Evolutionary conservation across 306 rosid species (phyloP).

Genomic region (Dryas alaskensis): DNA sequence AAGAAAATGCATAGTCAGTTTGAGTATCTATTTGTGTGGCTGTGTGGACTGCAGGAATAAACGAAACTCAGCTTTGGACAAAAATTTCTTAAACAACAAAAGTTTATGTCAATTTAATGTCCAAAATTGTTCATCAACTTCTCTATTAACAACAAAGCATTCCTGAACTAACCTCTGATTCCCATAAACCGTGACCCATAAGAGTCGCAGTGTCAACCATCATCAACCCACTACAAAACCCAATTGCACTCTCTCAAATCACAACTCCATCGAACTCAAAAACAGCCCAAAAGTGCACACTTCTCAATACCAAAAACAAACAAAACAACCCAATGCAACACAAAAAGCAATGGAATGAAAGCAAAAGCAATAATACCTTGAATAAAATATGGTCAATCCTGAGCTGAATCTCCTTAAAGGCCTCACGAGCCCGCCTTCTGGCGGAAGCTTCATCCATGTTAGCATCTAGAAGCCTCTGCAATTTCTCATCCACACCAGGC

Average conservation of each 20-base stretch:
- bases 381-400: slow-evolving; percentile 77
- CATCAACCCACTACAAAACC: background rate
- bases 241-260: slow-evolving; percentile 22
- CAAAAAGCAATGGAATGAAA: background rate
- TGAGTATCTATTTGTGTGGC: background rate
- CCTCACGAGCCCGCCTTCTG: slow-evolving; percentile 78
- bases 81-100: background rate
- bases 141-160: too few species aligned
- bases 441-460: slow-evolving; percentile 67
- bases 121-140: slow-evolving; percentile 6
- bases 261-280: background rate
- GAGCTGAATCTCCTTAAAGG: slow-evolving; percentile 77
- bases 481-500: slow-evolving; percentile 47
- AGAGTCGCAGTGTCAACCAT: background rate
- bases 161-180: background rate
- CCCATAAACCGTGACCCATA: background rate
- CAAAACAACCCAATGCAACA: background rate
- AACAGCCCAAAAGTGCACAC: background rate
- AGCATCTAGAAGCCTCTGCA: slow-evolving; percentile 61
- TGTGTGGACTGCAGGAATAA: background rate
- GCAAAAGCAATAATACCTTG: slow-evolving; percentile 39
- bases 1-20: background rate
- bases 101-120: background rate
- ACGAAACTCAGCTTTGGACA: background rate
- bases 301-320: background rate